Base-by-base conservation (phyloP, 257 asterid species). In the Agastache rugosa region DNA sequence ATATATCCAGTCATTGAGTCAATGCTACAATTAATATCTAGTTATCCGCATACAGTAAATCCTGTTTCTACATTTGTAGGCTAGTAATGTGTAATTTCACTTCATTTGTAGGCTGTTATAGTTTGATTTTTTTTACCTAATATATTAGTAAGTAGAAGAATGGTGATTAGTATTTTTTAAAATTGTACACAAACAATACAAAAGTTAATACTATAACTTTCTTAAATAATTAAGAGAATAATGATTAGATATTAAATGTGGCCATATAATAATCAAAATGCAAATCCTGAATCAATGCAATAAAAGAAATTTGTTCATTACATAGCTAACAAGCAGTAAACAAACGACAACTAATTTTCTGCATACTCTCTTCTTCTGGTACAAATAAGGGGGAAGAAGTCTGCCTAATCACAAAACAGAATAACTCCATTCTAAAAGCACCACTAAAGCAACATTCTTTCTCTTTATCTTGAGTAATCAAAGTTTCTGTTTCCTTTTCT, bases 1-100 rank as follows among this genome's bases (percentile, higher is more conserved):
- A 45, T 63, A 60, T 39, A 39, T 48, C 67, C 39, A 53, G 39
- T 44, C 66, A 71, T 25, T 55, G 7, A 15, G 10, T 20, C 51
- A 20, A 41, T 39, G 22, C 20, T 64, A 63, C 29, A 77, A 54
- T 42, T 41, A 44, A 66, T 12, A 22, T 56, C 23, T 59, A 54
- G 45, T 63, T 73, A 65, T 27, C 55, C 11, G 10, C 60, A 67
- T n/a, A 42, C 41, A 61, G 73, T 66, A 3, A 22, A 14, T n/a
- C 58, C 20, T 69, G 65, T 70, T 63, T 47, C 64, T 44, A 25
- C 66, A 54, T 74, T 63, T 71, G 44, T 37, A 19, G 11, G 41
- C 53, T n/a, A 6, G 22, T 20, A 42, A 48, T 76, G 61, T 51
- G 39, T 25, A 15, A 41, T 20, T 62, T 20, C 31, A 15, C 48